phyloP scores from a whole-genome alignment of 2,329 filamentous ascomycete genomes.

The Bipolaris oryzae region DNA sequence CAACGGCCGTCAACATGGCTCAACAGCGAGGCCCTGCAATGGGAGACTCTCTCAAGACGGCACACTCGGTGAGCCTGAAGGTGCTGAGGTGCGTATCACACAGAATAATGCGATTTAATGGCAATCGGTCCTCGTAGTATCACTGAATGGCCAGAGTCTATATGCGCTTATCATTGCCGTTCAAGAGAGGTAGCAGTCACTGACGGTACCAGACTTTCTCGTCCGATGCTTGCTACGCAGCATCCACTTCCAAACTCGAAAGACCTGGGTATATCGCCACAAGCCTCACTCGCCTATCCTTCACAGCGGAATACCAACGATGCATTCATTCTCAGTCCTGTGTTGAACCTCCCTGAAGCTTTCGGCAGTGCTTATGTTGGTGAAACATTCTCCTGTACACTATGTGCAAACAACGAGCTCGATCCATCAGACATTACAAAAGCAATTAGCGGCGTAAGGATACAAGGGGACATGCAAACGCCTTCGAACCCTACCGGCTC shows the following conservation, averaged over 20 bases:
- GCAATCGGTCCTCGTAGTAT: not conserved
- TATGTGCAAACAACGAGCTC: slow-evolving; percentile 93
- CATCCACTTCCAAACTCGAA: slow-evolving; percentile 65
- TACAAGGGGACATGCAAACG: slow-evolving; percentile 94
- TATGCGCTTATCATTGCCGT: not conserved
- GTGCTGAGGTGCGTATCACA: slow-evolving; percentile 71
- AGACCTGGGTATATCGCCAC: slow-evolving; percentile 58
- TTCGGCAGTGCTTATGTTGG: slow-evolving; percentile 96
- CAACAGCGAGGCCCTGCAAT: slow-evolving; percentile 48
- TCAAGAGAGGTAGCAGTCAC: not conserved
- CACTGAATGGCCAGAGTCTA: not conserved
- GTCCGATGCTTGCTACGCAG: slow-evolving; percentile 76
- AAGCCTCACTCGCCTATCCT: slow-evolving; percentile 73
- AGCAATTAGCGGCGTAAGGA: slow-evolving; percentile 74
- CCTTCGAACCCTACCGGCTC: slow-evolving; percentile 71
- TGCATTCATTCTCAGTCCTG: slow-evolving; percentile 63
- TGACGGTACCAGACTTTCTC: slow-evolving; percentile 69
- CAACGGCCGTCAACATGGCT: slow-evolving; percentile 37
- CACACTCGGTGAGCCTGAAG: slow-evolving; percentile 85
- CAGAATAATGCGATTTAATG: not conserved
- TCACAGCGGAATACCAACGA: slow-evolving; percentile 54
- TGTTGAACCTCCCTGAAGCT: slow-evolving; percentile 82
- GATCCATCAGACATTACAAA: slow-evolving; percentile 47
- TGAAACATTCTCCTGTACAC: slow-evolving; percentile 90
- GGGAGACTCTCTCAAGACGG: slow-evolving; percentile 53